These are phyloP conservation scores for Pseudogymnoascus sp. DNA, from an alignment of 2,329 filamentous ascomycete genomes.

Conservation along the genomic window DNA sequence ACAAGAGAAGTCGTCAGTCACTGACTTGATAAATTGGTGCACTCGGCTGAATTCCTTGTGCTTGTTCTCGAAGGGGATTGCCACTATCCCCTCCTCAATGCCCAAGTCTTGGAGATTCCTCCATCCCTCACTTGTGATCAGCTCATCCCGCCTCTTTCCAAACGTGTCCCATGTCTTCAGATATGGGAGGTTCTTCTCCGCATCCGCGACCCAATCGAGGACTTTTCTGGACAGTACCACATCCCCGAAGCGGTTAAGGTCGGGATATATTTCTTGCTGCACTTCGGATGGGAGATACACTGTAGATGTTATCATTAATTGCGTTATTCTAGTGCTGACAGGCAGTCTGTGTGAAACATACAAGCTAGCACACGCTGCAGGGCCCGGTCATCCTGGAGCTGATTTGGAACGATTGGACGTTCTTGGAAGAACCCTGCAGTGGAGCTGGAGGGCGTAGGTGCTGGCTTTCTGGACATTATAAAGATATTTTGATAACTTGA, in stretches of 20 bases:
- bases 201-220: constrained; percentile 53
- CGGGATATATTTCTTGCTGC: constrained; percentile 16
- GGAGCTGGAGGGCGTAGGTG: constrained; percentile 27
- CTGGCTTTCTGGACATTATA: constrained; percentile 1
- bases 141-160: constrained; percentile 48
- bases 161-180: constrained; percentile 49
- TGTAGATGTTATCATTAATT: constrained; percentile 15
- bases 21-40: constrained; percentile 49
- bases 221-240: constrained; percentile 46
- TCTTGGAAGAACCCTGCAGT: constrained; percentile 48
- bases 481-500: neutral
- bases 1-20: neutral
- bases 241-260: constrained; percentile 34
- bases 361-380: constrained; percentile 45
- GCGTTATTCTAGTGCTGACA: constrained; percentile 14
- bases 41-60: constrained; percentile 45
- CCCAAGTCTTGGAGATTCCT: constrained; percentile 51
- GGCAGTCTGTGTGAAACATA: constrained; percentile 26
- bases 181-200: constrained; percentile 49
- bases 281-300: constrained; percentile 25
- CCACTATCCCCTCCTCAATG: constrained; percentile 40
- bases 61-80: constrained; percentile 23
- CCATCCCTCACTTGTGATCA: constrained; percentile 63
- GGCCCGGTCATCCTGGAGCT: constrained; percentile 47
- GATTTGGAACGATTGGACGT: constrained; percentile 44